A percentile compares a stretch with the other conserved stretches of the same genome.
Evolutionary conservation across 208 protist species (phyloP).

Genomic region (Tetramitus jugosus): DNA sequence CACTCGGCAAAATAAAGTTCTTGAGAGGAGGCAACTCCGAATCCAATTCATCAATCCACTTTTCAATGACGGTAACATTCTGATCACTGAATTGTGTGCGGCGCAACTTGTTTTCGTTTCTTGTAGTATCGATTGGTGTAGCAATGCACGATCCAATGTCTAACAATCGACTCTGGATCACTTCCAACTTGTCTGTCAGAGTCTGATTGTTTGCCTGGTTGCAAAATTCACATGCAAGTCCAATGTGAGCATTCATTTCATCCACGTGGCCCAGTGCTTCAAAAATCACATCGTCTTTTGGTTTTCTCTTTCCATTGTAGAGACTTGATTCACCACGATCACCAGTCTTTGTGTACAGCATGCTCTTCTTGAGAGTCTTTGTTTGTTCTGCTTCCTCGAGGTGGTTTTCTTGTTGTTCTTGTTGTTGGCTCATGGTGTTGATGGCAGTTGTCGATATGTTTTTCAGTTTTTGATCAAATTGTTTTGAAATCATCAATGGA

Average conservation of each 20-base stretch:
- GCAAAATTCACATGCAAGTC: slow-evolving; percentile 26
- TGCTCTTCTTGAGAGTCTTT: slow-evolving; percentile 28
- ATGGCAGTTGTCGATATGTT: no score
- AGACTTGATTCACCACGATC: slow-evolving; percentile 54
- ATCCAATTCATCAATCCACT: slow-evolving; percentile 58
- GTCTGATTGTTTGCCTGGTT: slow-evolving; percentile 22
- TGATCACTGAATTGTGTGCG: slow-evolving; percentile 30
- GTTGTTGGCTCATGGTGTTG: no score
- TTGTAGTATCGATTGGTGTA: slow-evolving; percentile 40
- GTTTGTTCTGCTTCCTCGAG: no score
- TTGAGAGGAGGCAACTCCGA: slow-evolving; percentile 42
- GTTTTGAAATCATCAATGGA: no score
- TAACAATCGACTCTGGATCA: slow-evolving; percentile 54
- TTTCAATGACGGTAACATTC: slow-evolving; percentile 40
- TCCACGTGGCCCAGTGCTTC: slow-evolving; percentile 54
- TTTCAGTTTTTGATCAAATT: no score
- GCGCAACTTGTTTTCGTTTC: slow-evolving; percentile 31
- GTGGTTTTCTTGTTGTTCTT: no score
- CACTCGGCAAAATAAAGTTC: slow-evolving; percentile 58
- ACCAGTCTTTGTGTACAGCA: slow-evolving; percentile 52
- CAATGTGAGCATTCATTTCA: slow-evolving; percentile 54
- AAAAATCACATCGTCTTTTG: slow-evolving; percentile 52
- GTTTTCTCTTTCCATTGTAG: slow-evolving; percentile 50
- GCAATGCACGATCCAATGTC: slow-evolving; percentile 57
- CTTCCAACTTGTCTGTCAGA: background rate